Base-by-base conservation (phyloP, 352 stramenopile species). In the Thraustochytrium sp. region DNA sequence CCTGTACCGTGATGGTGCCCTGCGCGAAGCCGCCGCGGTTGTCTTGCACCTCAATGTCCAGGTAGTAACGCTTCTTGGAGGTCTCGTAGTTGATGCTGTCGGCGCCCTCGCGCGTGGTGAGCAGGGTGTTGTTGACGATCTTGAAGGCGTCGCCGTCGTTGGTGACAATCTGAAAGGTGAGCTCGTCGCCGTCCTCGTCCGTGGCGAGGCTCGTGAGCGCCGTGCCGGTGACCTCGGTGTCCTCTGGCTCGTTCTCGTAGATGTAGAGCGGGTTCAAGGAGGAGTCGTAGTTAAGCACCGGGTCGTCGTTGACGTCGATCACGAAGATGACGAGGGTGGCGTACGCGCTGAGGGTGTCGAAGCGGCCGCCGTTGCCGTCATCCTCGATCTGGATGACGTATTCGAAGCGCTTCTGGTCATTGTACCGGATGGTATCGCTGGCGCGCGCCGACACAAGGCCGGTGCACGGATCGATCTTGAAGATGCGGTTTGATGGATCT, bases 91-190 rank as follows among this genome's bases (percentile, higher is more conserved):
- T 82, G 74, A 82, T 82, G 0, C 51, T 82, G 21, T 82, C 34
- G 26, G 74, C 51, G 46, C 74, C 74, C 13, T 77, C 74, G n/a
- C 49, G 59, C 13, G 74, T 40, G 29, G 74, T 82, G 29, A 56
- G 23, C 4, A 82, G 49, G 0, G n/a, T 23, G 55, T 82, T 82
- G 42, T 82, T 40, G 23, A 82, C 74, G 40, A 82, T 82, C 36
- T 82, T 82, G 54, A 82, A 82, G 34, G 74, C 74, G 31, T 82
- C 74, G 26, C 53, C 74, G 55, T 82, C 74, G 46, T 82, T 82
- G n/a, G 29, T 37, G 31, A 48, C 76, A n/a, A 76, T 73, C 56
- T 76, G 56, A 36, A 84, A 84, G 31, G 55, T 84, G 0, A 84
- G 49, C 11, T 34, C 37, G 55, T 84, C 76, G 37, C 44, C 40